These are phyloP conservation scores for Blastomyces gilchristii DNA, from an alignment of 2,329 filamentous ascomycete species.

Conservation along the genomic window DNA sequence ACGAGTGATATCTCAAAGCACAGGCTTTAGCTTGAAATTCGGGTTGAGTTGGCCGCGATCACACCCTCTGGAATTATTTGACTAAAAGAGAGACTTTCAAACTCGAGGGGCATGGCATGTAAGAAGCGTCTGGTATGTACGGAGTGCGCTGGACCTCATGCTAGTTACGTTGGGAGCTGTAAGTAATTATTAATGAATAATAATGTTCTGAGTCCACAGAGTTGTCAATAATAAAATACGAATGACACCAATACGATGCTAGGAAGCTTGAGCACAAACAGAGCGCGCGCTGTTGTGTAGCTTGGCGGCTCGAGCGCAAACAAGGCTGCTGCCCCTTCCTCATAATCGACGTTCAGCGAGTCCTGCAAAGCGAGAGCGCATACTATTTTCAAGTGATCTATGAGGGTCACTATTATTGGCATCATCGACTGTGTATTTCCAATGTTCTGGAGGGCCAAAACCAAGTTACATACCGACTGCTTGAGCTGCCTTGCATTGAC, in stretches of 20 bases:
- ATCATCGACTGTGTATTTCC: not conserved
- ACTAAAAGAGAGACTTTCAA: not conserved
- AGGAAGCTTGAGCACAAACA: slow-evolving; percentile 3
- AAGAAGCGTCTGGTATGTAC: not conserved
- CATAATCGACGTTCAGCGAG: not conserved
- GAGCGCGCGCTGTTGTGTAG: not conserved
- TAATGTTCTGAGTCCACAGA: not conserved
- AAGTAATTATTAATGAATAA: not conserved
- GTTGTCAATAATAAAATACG: not conserved
- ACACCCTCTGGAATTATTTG: not conserved
- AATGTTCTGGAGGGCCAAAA: not conserved
- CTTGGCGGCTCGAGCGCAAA: slow-evolving; percentile 1
- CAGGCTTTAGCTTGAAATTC: slow-evolving; percentile 6
- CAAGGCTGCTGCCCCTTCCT: not conserved
- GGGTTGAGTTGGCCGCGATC: not conserved
- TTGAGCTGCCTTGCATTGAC: not conserved
- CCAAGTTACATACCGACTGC: not conserved
- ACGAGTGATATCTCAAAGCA: slow-evolving; percentile 16
- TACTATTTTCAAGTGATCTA: not conserved
- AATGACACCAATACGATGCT: not conserved
- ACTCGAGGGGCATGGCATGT: not conserved
- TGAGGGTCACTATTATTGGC: not conserved
- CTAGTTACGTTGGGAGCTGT: not conserved
- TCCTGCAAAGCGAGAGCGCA: not conserved
- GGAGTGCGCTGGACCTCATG: not conserved